These are phyloP conservation scores for Cucurbita argyrosperma DNA, from an alignment of 306 rosid species.

Conservation along the genomic window DNA sequence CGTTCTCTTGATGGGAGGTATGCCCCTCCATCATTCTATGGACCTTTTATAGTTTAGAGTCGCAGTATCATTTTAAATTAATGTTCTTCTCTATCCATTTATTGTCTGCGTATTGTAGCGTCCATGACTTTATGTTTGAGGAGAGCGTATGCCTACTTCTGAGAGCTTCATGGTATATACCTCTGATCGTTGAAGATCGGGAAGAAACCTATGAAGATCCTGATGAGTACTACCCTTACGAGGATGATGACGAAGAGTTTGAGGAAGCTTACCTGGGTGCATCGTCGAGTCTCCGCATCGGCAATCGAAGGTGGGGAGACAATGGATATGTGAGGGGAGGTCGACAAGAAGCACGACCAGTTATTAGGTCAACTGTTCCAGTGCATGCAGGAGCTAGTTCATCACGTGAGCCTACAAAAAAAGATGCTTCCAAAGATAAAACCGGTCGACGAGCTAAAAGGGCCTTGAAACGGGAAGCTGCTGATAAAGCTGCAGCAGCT, in stretches of 20 bases:
- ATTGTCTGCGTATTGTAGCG: constrained; percentile 15
- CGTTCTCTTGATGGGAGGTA: constrained; percentile 97
- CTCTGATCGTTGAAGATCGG: constrained; percentile 32
- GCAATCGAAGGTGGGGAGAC: constrained; percentile 86
- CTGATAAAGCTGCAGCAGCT: constrained; percentile 68
- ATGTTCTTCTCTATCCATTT: not conserved
- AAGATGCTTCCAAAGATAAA: constrained; percentile 21
- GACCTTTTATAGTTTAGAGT: not conserved
- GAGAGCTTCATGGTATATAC: constrained; percentile 77
- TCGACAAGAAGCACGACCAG: constrained; percentile 64
- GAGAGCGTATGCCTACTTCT: constrained; percentile 86
- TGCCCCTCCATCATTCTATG: not conserved
- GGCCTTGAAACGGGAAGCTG: constrained; percentile 75
- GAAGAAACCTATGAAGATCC: constrained; percentile 20
- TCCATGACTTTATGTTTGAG: constrained; percentile 72
- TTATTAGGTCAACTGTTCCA: constrained; percentile 17
- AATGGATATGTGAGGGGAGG: constrained; percentile 69
- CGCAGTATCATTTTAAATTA: not conserved
- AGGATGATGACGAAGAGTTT: constrained; percentile 37
- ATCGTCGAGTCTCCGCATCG: constrained; percentile 51
- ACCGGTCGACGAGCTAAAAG: constrained; percentile 78
- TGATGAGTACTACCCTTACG: constrained; percentile 35
- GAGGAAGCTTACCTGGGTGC: constrained; percentile 44
- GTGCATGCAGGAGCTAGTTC: constrained; percentile 42
- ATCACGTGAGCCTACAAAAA: constrained; percentile 39